Evolutionary conservation across 495 filamentous ascomycete species (phyloP).

Genomic region (Platismatia glauca): DNA sequence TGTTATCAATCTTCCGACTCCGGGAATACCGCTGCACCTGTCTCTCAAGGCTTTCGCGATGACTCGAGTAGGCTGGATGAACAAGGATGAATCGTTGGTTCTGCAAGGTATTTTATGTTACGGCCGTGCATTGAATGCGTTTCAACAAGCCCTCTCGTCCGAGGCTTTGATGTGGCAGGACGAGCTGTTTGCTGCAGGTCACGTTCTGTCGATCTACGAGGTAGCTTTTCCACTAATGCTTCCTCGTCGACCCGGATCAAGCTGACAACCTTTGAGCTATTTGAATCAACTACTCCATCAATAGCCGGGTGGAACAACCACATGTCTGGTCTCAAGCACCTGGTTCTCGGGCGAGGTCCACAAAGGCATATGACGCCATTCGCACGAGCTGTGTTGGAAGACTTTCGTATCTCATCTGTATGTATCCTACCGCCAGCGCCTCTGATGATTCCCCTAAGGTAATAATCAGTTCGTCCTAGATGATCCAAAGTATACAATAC

Average conservation of each 20-base stretch:
- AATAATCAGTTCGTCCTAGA: background rate
- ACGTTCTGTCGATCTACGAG: constrained; percentile 16
- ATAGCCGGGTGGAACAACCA: constrained; percentile 19
- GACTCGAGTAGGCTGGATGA: constrained; percentile 15
- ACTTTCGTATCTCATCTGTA: constrained; percentile 11
- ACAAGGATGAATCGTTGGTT: constrained; percentile 6
- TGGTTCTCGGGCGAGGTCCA: constrained; percentile 4
- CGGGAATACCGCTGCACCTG: background rate
- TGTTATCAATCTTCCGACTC: constrained; percentile 1
- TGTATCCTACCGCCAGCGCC: background rate
- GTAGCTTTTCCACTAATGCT: background rate
- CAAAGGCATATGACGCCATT: constrained; percentile 1
- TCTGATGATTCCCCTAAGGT: background rate
- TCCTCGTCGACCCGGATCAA: background rate
- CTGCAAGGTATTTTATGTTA: constrained; percentile 8
- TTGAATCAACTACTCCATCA: constrained; percentile 15
- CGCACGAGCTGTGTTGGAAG: constrained; percentile 4
- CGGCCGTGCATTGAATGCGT: constrained; percentile 7
- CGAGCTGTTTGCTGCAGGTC: constrained; percentile 10
- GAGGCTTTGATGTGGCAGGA: constrained; percentile 9
- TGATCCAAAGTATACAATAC: constrained; percentile 13
- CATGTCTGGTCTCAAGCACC: constrained; percentile 3
- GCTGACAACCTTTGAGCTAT: constrained; percentile 9
- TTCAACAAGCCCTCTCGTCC: constrained; percentile 8
- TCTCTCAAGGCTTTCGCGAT: constrained; percentile 18